Base-by-base conservation (phyloP, 768 basidiomycete genomes). In the Collybia sordida region DNA sequence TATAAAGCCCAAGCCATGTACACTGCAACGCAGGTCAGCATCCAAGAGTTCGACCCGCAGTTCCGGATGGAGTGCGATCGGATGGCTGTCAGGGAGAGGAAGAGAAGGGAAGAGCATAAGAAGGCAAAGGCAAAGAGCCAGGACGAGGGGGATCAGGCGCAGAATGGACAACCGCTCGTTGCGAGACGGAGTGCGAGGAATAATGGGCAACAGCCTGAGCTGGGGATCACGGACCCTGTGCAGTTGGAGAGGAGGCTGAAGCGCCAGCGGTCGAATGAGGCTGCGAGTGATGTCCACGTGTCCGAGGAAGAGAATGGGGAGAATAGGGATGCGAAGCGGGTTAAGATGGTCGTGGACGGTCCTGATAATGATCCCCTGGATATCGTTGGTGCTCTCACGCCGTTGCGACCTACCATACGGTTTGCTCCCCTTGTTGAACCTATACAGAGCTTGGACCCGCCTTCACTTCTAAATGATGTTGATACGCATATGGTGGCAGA, bases 1-100 rank as follows among this genome's bases (percentile, higher is more conserved):
- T 80, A 81, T 60, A 88, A 86, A 54, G 91, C 96, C 0, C 88
- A 92, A 53, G 87, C 91, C 34, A 92, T 99, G 92, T 81, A 85
- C 54, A 92, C 84, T 19, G 88, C 90, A 15, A 78, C 90, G 1
- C 78, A 97, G 62, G 87, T 95, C 55, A 86, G 90, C 72, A 81
- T 93, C 48, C 82, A 89, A 58, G 89, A 90, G 60, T 92, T 94
- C 58, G 94, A 96, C 60, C 76, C 79, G 0, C 77, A 81, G 45
- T 88, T 97, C 64, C 73, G 75, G 44, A 50, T 84, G 23, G 96
- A 98, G 64, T 98, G 95, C 64, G 86, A 89, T 63, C 77, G 90
- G 55, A 94, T 95, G 90, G 88, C 91, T 12, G 77, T 68, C 34
- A 74, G 86, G 45, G 90, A 95, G 63, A 71, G 83, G 51, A 80